A percentile compares a stretch with the other conserved stretches of the same genome.
phyloP scores from a whole-genome alignment of 129 eudicot genomes.

The Escallonia rubra region DNA sequence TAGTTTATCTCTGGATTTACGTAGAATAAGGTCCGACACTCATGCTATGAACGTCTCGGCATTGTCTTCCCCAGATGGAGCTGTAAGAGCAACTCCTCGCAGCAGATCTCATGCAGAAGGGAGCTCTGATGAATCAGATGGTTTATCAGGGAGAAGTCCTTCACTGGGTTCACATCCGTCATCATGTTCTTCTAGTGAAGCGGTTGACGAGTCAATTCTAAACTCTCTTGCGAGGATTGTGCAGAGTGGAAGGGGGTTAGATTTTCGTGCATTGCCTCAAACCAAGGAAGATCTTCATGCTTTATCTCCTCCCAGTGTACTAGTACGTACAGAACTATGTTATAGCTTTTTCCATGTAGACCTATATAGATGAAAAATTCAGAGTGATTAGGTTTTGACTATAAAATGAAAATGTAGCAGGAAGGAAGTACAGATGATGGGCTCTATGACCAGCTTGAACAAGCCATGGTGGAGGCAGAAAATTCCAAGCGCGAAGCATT shows the following conservation, averaged over 20 bases:
- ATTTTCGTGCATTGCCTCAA: conserved; percentile 10
- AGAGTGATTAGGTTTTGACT: no score
- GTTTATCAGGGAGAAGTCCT: conserved; percentile 44
- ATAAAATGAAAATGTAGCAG: conserved; percentile 28
- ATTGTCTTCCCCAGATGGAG: conserved; percentile 11
- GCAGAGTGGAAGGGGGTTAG: conserved; percentile 20
- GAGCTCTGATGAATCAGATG: conserved; percentile 36
- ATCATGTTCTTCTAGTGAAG: conserved; percentile 41
- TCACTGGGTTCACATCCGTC: conserved; percentile 47
- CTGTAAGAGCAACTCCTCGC: conserved; percentile 22
- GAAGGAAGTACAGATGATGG: conserved; percentile 43
- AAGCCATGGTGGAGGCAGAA: conserved; percentile 65
- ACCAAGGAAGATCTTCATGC: conserved; percentile 18
- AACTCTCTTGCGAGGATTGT: conserved; percentile 16
- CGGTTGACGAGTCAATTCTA: conserved; percentile 26
- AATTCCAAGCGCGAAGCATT: conserved; percentile 53
- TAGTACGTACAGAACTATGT: conserved; percentile 25
- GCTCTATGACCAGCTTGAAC: conserved; percentile 62
- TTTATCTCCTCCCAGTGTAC: conserved; percentile 30
- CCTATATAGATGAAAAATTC: no score
- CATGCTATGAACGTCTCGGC: conserved; percentile 15
- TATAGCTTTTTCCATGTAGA: no score
- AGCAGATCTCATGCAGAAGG: conserved; percentile 24
- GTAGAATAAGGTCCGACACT: conserved; percentile 43
- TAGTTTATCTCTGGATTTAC: conserved; percentile 23